Percentiles rank a stretch among this genome's conserved stretches.
Conservation (phyloP, 345 rosid genomes). For the Gossypium raimondii region DNA sequence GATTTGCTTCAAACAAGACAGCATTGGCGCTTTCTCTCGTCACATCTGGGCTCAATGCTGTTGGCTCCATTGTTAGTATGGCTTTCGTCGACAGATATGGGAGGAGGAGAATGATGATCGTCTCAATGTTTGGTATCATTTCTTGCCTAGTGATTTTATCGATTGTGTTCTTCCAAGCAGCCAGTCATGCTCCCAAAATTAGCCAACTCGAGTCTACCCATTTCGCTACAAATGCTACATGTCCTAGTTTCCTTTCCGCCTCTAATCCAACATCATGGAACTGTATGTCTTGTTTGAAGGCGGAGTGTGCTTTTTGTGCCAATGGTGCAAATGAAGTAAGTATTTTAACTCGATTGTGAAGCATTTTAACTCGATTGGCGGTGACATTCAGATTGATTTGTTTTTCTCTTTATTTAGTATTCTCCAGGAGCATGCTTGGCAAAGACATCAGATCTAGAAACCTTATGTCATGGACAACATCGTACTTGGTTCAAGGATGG, state of each 20-base stretch:
- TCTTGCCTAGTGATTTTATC: conserved; percentile 46
- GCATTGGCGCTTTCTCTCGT: conserved; percentile 75
- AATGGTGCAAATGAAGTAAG: conserved; percentile 33
- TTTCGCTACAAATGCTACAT: conserved; percentile 59
- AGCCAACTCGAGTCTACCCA: conserved; percentile 28
- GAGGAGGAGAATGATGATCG: conserved; percentile 65
- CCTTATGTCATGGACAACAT: conserved; percentile 28
- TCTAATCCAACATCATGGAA: conserved; percentile 40
- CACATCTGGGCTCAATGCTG: conserved; percentile 74
- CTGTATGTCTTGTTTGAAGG: conserved; percentile 64
- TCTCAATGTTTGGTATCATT: conserved; percentile 74
- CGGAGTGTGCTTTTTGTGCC: conserved; percentile 59
- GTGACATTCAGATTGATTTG: neutral
- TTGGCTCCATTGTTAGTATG: conserved; percentile 70
- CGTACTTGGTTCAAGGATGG: conserved; percentile 57
- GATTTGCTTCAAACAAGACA: conserved; percentile 73
- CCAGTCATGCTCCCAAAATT: conserved; percentile 47
- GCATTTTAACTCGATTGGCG: no score
- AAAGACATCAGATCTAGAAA: conserved; percentile 20
- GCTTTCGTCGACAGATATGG: conserved; percentile 68
- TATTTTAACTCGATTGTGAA: neutral
- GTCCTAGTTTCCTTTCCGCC: conserved; percentile 36
- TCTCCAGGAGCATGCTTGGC: conserved; percentile 75
- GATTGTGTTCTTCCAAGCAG: conserved; percentile 50
- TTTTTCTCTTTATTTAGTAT: conserved; percentile 25